Evolutionary conservation across 345 rosid species (phyloP).

Genomic region (Mercurialis annua): DNA sequence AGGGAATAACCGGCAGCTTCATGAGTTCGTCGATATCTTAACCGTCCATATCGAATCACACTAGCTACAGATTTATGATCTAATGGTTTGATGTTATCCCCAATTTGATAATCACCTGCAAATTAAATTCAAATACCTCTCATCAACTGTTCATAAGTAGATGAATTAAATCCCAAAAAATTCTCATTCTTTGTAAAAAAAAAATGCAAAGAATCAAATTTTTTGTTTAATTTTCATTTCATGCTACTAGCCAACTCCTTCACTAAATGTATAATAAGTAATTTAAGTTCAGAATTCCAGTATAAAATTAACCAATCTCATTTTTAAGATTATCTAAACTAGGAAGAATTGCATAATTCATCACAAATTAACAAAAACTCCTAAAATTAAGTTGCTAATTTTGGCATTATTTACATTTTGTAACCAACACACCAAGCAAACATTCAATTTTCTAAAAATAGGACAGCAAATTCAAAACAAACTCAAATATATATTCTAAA

Average conservation of each 20-base stretch:
- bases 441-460: not conserved
- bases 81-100: conserved; percentile 15
- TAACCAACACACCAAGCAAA: not conserved
- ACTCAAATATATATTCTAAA: not conserved
- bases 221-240: not conserved
- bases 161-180: not conserved
- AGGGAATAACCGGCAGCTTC: conserved; percentile 21
- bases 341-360: not conserved
- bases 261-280: too few species aligned
- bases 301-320: too few species aligned
- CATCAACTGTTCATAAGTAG: not conserved
- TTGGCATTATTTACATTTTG: not conserved
- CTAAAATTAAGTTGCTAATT: not conserved
- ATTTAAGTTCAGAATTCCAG: too few species aligned
- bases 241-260: not conserved
- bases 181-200: not conserved
- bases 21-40: not conserved
- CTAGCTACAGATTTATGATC: conserved; percentile 19
- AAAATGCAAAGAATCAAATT: not conserved
- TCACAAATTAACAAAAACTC: not conserved
- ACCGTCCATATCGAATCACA: conserved; percentile 21
- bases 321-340: too few species aligned
- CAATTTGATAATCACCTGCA: conserved; percentile 30
- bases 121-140: conserved; percentile 1
- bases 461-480: not conserved